Evolutionary conservation across 306 rosid genomes (phyloP).

Genomic region (Adenanthera pavonina): DNA sequence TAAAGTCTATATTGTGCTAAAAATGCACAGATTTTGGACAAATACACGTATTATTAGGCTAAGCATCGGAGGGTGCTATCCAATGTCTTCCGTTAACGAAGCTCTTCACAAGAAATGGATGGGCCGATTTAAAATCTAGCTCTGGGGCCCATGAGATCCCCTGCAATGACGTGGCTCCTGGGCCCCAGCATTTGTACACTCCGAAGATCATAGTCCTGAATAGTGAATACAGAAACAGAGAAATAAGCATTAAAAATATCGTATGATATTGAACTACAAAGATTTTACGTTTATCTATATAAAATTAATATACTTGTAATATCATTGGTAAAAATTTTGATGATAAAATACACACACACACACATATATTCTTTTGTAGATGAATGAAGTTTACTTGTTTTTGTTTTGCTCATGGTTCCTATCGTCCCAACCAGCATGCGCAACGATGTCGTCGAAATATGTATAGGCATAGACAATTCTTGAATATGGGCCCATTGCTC

Average conservation of each 20-base stretch:
- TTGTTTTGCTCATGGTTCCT: conserved; percentile 52
- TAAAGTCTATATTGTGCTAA: not conserved
- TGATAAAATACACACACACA: too few species aligned
- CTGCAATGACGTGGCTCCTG: conserved; percentile 55
- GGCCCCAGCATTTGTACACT: conserved; percentile 78
- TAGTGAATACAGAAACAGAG: not conserved
- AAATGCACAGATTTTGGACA: not conserved
- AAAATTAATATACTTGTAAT: not conserved
- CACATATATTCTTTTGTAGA: too few species aligned
- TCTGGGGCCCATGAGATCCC: conserved; percentile 58
- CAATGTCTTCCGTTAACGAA: conserved; percentile 79
- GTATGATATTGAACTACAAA: not conserved
- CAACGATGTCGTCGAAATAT: conserved; percentile 67
- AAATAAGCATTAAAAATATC: too few species aligned
- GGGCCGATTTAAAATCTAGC: conserved; percentile 63
- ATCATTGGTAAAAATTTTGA: too few species aligned
- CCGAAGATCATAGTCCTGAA: conserved; percentile 65
- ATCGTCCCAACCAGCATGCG: conserved; percentile 74
- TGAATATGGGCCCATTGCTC: conserved; percentile 76
- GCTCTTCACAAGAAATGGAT: conserved; percentile 68
- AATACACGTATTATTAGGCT: not conserved
- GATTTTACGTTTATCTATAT: not conserved
- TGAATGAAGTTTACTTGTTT: conserved; percentile 58
- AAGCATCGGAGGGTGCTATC: conserved; percentile 72
- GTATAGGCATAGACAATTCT: conserved; percentile 68